These are phyloP conservation scores for Aphanomyces astaci DNA, from an alignment of 352 stramenopile genomes.

Conservation along the genomic window DNA sequence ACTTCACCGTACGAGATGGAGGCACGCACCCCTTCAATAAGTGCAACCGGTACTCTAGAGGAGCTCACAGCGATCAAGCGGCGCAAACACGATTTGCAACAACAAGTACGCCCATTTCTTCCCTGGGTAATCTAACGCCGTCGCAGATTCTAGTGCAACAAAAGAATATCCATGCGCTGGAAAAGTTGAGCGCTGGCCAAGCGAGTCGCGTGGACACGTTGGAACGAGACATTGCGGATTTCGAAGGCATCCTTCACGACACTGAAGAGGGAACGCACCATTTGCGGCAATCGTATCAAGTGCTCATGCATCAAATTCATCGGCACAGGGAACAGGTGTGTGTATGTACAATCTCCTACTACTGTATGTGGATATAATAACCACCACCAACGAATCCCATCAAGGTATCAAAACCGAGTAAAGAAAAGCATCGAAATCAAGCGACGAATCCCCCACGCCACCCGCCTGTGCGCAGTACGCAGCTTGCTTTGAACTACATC, in stretches of 20 bases:
- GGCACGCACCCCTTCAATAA: too few species aligned
- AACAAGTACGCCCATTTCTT: not conserved
- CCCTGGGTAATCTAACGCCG: not conserved
- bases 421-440: too few species aligned
- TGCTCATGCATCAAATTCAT: not conserved
- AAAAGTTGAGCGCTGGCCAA: conserved; percentile 11
- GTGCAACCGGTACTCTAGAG: too few species aligned
- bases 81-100: conserved; percentile 4
- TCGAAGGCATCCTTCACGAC: not conserved
- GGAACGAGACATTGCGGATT: not conserved
- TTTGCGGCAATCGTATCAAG: not conserved
- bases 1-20: not conserved
- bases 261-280: not conserved
- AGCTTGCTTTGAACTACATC: too few species aligned
- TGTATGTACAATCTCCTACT: too few species aligned
- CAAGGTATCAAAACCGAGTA: too few species aligned
- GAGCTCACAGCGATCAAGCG: not conserved
- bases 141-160: conserved; percentile 16
- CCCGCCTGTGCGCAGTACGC: too few species aligned
- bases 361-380: too few species aligned
- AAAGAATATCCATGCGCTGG: conserved; percentile 10
- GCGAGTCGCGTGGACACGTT: not conserved
- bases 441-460: too few species aligned
- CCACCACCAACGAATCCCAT: too few species aligned
- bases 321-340: not conserved